Conservation (phyloP, 306 rosid species). For the Castanopsis chinensis region DNA sequence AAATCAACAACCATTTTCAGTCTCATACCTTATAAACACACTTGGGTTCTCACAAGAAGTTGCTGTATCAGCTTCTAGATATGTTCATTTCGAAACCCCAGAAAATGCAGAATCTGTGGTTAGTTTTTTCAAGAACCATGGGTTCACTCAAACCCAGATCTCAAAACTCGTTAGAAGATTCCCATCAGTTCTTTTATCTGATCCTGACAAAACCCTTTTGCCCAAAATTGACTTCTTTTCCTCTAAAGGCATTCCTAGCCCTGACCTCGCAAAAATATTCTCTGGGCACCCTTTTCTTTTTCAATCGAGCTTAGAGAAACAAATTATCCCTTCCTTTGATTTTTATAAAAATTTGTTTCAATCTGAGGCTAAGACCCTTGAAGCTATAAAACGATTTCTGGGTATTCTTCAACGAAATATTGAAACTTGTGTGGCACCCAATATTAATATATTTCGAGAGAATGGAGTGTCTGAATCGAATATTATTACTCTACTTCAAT, state of each 20-base stretch:
- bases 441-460: neutral
- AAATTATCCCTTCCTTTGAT: slow-evolving; percentile 12
- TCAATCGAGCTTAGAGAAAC: slow-evolving; percentile 15
- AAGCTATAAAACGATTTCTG: too few species aligned
- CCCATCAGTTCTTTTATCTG: neutral
- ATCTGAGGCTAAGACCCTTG: too few species aligned
- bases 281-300: slow-evolving; percentile 12
- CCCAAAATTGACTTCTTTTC: slow-evolving; percentile 37
- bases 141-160: slow-evolving; percentile 23
- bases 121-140: slow-evolving; percentile 9
- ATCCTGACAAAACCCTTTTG: slow-evolving; percentile 12
- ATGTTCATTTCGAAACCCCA: slow-evolving; percentile 16
- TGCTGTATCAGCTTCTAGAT: slow-evolving; percentile 33
- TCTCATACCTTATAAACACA: slow-evolving; percentile 38
- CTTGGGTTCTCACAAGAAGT: slow-evolving; percentile 28
- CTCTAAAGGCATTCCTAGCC: slow-evolving; percentile 33
- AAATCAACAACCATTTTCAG: slow-evolving; percentile 7
- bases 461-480: slow-evolving; percentile 19
- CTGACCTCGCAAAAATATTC: slow-evolving; percentile 18
- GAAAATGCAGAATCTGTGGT: slow-evolving; percentile 29
- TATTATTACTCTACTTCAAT: neutral
- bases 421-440: slow-evolving; percentile 1
- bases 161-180: neutral
- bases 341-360: too few species aligned
- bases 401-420: neutral